Evolutionary conservation across 768 basidiomycete genomes (phyloP), one percentile per base, ranked within the genome.

Genomic region (Russula dissimulans): DNA sequence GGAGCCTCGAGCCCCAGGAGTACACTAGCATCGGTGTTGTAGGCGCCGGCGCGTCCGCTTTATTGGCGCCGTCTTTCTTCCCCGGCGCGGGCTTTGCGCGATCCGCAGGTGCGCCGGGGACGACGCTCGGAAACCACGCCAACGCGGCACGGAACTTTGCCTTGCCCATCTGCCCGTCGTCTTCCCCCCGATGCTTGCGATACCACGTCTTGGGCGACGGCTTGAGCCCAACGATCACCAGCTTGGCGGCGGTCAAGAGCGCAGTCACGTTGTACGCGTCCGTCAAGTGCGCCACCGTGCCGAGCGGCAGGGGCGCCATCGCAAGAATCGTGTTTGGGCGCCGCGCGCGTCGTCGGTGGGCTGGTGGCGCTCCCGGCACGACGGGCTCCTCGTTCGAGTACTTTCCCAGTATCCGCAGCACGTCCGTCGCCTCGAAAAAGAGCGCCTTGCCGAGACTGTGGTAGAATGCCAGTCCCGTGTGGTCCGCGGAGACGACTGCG

Each of bases 131-230:
- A 68, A 84, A 91, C 93, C 93, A 95, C 0, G 87, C 85, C 52
- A 95, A 67, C 11, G 81, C 73, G 0, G 91, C 92, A 59, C 78
- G 81, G 72, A 79, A 81, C 54, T 68, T 75, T 15, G 75, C 72
- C 64, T 74, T 76, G 59, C 72, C 70, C n/a, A 68, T 65, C 3
- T 72, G 73, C 9, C 76, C 76, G 56, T 80, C 80, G 29, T 78
- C 75, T 9, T 74, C 67, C 12, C 78, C 76, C 10, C 89, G 83
- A 60, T 83, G 75, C 55, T 77, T 81, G 68, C 90, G 86, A 68
- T 89, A 87, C 93, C 94, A 97, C 0, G 95, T 99, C 68, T 89
- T 85, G 8, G 97, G 91, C 0, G 83, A 80, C 3, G 97, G 97
- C 67, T 91, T 94, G 62, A 99, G 71, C 5, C 94, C 94, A 10